Percentiles rank a stretch among this genome's conserved stretches.
phyloP scores from a whole-genome alignment of 2,329 filamentous ascomycete genomes.

The Diplodia mutila region DNA sequence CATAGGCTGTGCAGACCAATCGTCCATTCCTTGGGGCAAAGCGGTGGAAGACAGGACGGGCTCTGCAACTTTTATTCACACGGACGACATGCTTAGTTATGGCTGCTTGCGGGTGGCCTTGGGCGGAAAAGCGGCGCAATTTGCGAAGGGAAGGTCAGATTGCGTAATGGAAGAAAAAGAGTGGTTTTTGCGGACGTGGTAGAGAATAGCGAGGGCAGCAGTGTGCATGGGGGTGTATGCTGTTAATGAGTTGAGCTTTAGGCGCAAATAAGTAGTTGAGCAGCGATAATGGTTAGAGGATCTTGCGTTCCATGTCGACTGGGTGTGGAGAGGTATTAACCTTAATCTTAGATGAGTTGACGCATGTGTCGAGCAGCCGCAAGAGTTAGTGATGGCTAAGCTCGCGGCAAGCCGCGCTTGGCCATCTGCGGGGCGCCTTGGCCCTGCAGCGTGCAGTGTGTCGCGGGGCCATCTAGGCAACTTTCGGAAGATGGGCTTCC shows the following conservation, averaged over 20 bases:
- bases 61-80: constrained; percentile 10
- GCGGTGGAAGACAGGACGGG: background rate
- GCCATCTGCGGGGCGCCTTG: background rate
- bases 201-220: constrained; percentile 1
- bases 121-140: background rate
- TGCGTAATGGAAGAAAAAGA: constrained; percentile 16
- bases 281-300: constrained; percentile 24
- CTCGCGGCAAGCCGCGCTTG: background rate
- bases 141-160: constrained; percentile 4
- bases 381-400: background rate
- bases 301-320: constrained; percentile 5
- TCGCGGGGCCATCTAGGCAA: background rate
- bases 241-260: constrained; percentile 24
- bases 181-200: constrained; percentile 3
- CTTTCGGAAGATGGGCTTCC: background rate
- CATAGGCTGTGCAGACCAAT: constrained; percentile 26
- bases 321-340: background rate
- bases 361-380: background rate
- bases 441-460: background rate
- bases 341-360: constrained; percentile 10
- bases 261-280: constrained; percentile 26
- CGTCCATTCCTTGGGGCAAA: constrained; percentile 20
- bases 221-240: constrained; percentile 19
- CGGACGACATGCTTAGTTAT: constrained; percentile 1
- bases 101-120: background rate